phyloP scores from a whole-genome alignment of 2,329 filamentous ascomycete genomes.

The Plectosphaerella cucumerina region DNA sequence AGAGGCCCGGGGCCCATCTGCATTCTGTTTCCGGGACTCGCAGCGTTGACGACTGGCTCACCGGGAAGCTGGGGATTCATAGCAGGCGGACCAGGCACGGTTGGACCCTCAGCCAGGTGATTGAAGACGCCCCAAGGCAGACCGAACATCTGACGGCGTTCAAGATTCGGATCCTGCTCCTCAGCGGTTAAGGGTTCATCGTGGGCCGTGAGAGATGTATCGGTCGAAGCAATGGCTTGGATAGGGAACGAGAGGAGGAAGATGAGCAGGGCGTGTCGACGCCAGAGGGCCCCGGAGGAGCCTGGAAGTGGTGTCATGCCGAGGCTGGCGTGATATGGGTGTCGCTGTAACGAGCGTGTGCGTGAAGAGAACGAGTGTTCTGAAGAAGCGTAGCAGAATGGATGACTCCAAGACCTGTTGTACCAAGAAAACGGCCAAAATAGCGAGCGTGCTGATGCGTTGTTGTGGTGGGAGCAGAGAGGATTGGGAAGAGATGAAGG shows the following conservation, averaged over 20 bases:
- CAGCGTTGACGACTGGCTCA: not conserved
- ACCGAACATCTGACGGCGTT: conserved; percentile 6
- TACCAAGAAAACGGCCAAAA: not conserved
- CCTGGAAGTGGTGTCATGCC: not conserved
- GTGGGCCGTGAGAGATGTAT: not conserved
- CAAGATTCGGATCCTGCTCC: not conserved
- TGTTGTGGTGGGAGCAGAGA: not conserved
- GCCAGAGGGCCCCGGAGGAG: not conserved
- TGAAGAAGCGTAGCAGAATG: not conserved
- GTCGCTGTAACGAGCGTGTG: not conserved
- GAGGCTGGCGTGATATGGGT: not conserved
- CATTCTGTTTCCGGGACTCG: not conserved
- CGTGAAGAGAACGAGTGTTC: too few relatives aligned
- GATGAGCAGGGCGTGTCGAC: not conserved
- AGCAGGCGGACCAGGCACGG: not conserved
- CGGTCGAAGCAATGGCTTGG: not conserved
- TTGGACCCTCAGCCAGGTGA: not conserved
- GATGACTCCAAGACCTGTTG: not conserved
- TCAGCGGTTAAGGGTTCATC: not conserved
- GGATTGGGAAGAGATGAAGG: not conserved
- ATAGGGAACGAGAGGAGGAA: not conserved
- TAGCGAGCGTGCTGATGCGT: too few relatives aligned
- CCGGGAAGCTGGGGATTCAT: not conserved
- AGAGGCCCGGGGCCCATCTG: too few relatives aligned
- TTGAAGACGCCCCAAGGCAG: conserved; percentile 6